Evolutionary conservation across 305 asterid species (phyloP), one percentile per base, ranked within the genome.

Genomic region (Andrographis paniculata): DNA sequence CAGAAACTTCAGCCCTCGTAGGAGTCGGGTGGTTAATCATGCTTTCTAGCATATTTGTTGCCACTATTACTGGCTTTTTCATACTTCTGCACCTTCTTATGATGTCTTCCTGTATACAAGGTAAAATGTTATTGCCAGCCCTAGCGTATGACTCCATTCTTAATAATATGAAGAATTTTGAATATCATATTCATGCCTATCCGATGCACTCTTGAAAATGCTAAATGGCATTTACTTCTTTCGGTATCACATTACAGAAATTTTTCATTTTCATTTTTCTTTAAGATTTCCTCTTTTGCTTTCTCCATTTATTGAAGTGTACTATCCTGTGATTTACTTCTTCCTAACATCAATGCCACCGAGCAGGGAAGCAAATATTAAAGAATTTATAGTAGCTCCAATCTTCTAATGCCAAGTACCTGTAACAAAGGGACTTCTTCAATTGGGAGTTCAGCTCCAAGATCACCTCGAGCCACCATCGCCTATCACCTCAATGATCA

Each of bases 401-500:
- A 21, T 23, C 17, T 40, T 39, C 20, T 41, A 55, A 45, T 53
- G 41, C 48, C 36, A 44, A 40, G 56, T 68, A 85, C 98, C 98
- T 89, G 98, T 73, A 89, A 73, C 59, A 89, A 56, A 55, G 98
- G 98, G 68, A 89, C 98, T 61, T 89, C 95, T 76, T 89, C 98
- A 30, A 89, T 78, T 17, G 98, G 96, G 59, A 89, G 96, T 71
- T 89, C 98, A 64, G 98, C 94, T 58, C 98, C 98, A 47, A 89
- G 95, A 71, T 85, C 98, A 30, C 95, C 95, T 45, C 98, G 94
- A 56, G 98, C 98, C 48, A 89, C 98, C 98, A 89, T 89, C 52
- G 98, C 98, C 98, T 89, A 63, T 63, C 62, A 81, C 47, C 61
- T 6, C 42, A 14, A 37, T 37, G 6, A 37, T 12, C 42, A 37